A percentile compares a stretch with the other conserved stretches of the same genome.
Conservation (phyloP, 73 alveolate species). For the Loxodes magnus region DNA sequence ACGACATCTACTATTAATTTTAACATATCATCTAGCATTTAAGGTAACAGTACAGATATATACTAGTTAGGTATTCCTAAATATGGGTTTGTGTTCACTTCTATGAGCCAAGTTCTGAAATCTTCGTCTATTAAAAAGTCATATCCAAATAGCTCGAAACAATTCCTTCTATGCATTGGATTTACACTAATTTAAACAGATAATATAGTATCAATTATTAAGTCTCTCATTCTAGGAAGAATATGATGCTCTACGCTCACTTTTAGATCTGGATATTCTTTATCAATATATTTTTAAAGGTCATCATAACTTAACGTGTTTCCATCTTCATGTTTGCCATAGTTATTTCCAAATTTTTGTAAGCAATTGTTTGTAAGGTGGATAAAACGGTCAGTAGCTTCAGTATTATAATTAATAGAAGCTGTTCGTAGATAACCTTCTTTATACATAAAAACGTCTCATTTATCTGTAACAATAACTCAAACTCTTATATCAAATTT, state of each 20-base stretch:
- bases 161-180: conserved; percentile 48
- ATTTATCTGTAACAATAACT: conserved; percentile 59
- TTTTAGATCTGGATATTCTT: conserved; percentile 36
- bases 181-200: conserved; percentile 57
- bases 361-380: conserved; percentile 82
- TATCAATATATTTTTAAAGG: conserved; percentile 56
- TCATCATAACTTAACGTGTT: conserved; percentile 58
- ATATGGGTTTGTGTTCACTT: conserved; percentile 20
- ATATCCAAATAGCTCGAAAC: conserved; percentile 58
- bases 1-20: conserved; percentile 51
- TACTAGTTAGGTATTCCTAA: conserved; percentile 56
- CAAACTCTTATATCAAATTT: conserved; percentile 89
- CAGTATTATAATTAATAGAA: conserved; percentile 42
- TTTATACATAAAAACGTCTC: conserved; percentile 46
- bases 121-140: conserved; percentile 1
- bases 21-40: conserved; percentile 80
- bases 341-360: conserved; percentile 57
- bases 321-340: conserved; percentile 80
- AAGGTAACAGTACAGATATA: conserved; percentile 56
- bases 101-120: conserved; percentile 7
- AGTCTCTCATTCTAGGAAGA: conserved; percentile 65
- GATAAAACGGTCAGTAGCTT: conserved; percentile 50
- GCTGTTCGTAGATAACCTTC: conserved; percentile 76
- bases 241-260: conserved; percentile 59
- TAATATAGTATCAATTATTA: conserved; percentile 53